Percentiles rank a stretch among this genome's conserved stretches.
Conservation (phyloP, 805 yeast genomes). For the Candida ortonii region DNA sequence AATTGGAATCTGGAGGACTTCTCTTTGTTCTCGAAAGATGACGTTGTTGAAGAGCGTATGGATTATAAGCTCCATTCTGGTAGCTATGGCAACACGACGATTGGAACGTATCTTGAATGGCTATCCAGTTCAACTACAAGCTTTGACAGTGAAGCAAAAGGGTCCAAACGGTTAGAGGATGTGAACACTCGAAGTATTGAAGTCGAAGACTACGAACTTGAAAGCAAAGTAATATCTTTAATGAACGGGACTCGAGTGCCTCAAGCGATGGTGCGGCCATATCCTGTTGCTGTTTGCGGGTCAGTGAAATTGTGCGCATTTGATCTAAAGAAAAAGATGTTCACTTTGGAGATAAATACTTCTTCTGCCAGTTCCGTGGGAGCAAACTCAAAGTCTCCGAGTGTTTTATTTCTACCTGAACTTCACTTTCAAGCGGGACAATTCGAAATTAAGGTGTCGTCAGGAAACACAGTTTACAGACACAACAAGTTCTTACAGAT, state of each 20-base stretch:
- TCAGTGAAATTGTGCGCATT: conserved; percentile 52
- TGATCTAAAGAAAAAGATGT: conserved; percentile 47
- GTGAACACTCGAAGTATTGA: conserved; percentile 3
- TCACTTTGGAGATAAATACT: conserved; percentile 44
- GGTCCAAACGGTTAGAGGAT: conserved; percentile 8
- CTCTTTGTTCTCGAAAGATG: conserved; percentile 78
- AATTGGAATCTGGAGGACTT: conserved; percentile 92
- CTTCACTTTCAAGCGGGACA: conserved; percentile 62
- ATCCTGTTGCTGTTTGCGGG: conserved; percentile 65
- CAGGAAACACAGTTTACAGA: conserved; percentile 49
- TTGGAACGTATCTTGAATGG: conserved; percentile 26
- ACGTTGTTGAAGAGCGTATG: conserved; percentile 28
- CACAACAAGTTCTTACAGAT: conserved; percentile 51
- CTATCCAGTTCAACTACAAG: conserved; percentile 15
- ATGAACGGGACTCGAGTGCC: conserved; percentile 66
- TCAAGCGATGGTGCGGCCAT: conserved; percentile 76
- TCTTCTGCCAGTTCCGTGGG: conserved; percentile 13
- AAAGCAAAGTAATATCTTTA: conserved; percentile 13
- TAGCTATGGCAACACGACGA: conserved; percentile 17
- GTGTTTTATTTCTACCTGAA: conserved; percentile 65
- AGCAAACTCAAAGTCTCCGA: conserved; percentile 35
- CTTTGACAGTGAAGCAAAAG: conserved; percentile 4
- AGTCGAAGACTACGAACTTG: conserved; percentile 15
- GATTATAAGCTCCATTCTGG: conserved; percentile 14
- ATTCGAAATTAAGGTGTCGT: conserved; percentile 47